phyloP scores from a whole-genome alignment of 176 grass and related monocot genomes.

The Ampelocalamus luodianensis region DNA sequence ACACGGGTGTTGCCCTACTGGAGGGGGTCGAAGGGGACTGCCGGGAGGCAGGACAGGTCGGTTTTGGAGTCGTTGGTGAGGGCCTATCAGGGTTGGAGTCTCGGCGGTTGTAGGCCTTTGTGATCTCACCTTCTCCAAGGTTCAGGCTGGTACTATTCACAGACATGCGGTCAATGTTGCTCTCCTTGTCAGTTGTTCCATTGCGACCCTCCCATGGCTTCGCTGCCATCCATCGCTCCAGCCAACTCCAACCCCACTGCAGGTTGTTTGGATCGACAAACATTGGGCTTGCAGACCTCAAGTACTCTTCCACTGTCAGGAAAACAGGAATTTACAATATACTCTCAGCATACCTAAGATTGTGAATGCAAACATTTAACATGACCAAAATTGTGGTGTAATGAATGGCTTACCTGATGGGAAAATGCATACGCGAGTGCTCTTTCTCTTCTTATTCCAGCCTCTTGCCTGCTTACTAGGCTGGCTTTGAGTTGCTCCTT shows the following conservation, averaged over 20 bases:
- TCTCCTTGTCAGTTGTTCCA: conserved; percentile 45
- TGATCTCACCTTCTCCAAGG: conserved; percentile 51
- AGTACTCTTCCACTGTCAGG: conserved; percentile 61
- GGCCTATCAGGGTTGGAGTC: conserved; percentile 44
- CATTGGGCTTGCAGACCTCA: conserved; percentile 63
- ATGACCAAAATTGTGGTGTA: neutral
- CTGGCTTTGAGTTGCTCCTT: conserved; percentile 69
- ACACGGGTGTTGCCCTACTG: conserved; percentile 3
- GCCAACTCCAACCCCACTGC: conserved; percentile 85
- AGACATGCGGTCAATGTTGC: conserved; percentile 44
- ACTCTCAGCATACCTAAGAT: neutral
- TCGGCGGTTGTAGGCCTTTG: conserved; percentile 38
- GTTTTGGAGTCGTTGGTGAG: conserved; percentile 33
- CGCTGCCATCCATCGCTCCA: conserved; percentile 79
- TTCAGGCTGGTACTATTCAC: conserved; percentile 34
- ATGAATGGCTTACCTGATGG: conserved; percentile 59
- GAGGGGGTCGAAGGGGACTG: conserved; percentile 50
- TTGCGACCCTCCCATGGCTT: conserved; percentile 55
- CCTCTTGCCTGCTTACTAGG: conserved; percentile 71
- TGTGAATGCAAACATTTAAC: neutral
- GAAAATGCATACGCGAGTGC: conserved; percentile 74
- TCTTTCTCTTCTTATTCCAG: conserved; percentile 70
- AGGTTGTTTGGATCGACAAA: conserved; percentile 70
- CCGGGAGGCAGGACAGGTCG: conserved; percentile 6
- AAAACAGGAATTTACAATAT: conserved; percentile 21